These are phyloP conservation scores for Colletotrichum coccodes DNA, from an alignment of 2,329 filamentous ascomycete genomes.

Conservation along the genomic window DNA sequence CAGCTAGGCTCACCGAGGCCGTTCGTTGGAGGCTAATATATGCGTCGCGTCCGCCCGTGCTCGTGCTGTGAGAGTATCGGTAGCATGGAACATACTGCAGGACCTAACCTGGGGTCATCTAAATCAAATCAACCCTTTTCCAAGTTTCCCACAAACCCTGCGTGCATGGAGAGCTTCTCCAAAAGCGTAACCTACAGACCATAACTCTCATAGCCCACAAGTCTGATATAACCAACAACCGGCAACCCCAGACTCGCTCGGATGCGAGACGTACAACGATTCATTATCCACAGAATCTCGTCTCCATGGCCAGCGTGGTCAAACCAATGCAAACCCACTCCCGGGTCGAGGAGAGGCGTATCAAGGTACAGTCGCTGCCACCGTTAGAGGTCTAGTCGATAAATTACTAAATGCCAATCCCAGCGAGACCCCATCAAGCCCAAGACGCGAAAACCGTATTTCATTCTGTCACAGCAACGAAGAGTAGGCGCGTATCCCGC, in stretches of 20 bases:
- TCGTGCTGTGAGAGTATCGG: not conserved
- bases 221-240: too few species aligned
- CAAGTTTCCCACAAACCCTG: conserved; percentile 13
- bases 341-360: conserved; percentile 8
- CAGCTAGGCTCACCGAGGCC: not conserved
- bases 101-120: not conserved
- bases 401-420: too few species aligned
- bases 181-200: not conserved
- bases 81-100: not conserved
- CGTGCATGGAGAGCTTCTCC: not conserved
- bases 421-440: conserved; percentile 5
- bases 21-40: not conserved
- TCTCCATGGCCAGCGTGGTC: conserved; percentile 23
- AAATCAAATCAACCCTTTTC: not conserved
- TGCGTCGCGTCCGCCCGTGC: not conserved
- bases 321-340: not conserved
- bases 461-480: not conserved
- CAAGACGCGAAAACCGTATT: not conserved
- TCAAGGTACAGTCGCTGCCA: not conserved
- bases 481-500: not conserved
- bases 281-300: not conserved
- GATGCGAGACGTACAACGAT: not conserved
- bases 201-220: not conserved
- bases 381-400: not conserved
- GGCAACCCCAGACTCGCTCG: not conserved